Base-by-base conservation (phyloP, 306 rosid genomes). In the Senna tora region DNA sequence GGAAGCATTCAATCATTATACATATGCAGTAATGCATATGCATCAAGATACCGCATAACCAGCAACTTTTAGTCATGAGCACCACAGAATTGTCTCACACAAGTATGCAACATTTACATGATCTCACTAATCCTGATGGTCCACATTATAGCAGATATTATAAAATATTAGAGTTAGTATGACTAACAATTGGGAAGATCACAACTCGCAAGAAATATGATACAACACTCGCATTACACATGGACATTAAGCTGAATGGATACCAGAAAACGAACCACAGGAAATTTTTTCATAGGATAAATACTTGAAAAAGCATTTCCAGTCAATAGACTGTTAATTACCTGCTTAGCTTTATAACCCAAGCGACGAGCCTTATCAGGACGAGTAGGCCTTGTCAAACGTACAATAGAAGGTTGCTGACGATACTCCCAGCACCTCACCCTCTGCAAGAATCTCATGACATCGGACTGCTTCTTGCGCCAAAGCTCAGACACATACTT, bases 361-460 rank as follows among this genome's bases (percentile, higher is more conserved):
- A 92, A 22, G 45, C 93, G 97, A 9, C 92, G 96, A 72, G 97
- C 97, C 83, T 86, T 92, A 65, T 89, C 96, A 1, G 96, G 93
- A 71, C 93, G 96, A 28, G 97, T 92, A 25, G 97, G 92, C 64
- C 86, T 76, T 0, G 85, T 92, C 57, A 92, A 47, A 0, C 97
- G 90, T 2, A 92, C 97, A 63, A 92, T 92, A 1, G 97, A 89
- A 30, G 97, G 96, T 6, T 85, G 90, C 66, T 87, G 97, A 11
- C 97, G 93, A 38, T 92, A 92, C 73, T 92, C 97, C 97, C 93
- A 92, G 70, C 97, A 92, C 83, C 97, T 84, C 53, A 92, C 97
- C 83, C 97, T 81, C 85, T 92, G 97, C 73, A 92, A 55, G 75
- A 89, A 92, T 70, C 93, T 60, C 93, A 92, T 87, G 12, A 89